Conservation (phyloP, 2,329 filamentous ascomycete genomes). For the Alternaria gansuensis region DNA sequence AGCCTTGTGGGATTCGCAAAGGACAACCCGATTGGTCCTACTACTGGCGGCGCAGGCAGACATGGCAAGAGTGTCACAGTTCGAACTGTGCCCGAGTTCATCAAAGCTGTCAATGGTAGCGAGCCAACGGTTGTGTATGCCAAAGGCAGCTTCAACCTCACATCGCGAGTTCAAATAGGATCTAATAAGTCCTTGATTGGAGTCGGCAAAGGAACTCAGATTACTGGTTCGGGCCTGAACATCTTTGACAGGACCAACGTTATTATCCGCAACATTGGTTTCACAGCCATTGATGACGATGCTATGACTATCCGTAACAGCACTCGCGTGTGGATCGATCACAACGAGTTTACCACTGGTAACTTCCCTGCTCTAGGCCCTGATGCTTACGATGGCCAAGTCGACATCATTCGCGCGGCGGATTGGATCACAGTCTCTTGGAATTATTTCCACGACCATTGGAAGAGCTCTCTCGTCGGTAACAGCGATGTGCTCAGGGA, state of each 20-base stretch:
- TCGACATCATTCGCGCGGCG: slow-evolving; percentile 69
- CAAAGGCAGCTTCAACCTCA: slow-evolving; percentile 55
- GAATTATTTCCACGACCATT: slow-evolving; percentile 66
- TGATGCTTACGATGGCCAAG: slow-evolving; percentile 70
- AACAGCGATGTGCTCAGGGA: slow-evolving; percentile 66
- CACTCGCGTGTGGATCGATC: slow-evolving; percentile 70
- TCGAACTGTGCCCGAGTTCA: slow-evolving; percentile 37
- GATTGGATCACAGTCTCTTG: slow-evolving; percentile 68
- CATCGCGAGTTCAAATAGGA: slow-evolving; percentile 56
- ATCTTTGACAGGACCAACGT: slow-evolving; percentile 66
- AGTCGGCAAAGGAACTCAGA: slow-evolving; percentile 54
- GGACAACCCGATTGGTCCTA: slow-evolving; percentile 47
- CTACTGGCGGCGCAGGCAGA: slow-evolving; percentile 45
- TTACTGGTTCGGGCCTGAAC: slow-evolving; percentile 60
- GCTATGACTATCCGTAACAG: slow-evolving; percentile 67
- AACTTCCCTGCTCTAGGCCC: slow-evolving; percentile 66
- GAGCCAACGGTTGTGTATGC: slow-evolving; percentile 55
- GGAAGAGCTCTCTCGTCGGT: slow-evolving; percentile 68
- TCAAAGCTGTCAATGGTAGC: slow-evolving; percentile 39
- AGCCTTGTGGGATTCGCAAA: slow-evolving; percentile 46
- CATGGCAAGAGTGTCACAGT: slow-evolving; percentile 43
- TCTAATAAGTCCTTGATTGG: slow-evolving; percentile 56
- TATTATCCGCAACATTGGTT: slow-evolving; percentile 70
- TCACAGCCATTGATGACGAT: slow-evolving; percentile 67
- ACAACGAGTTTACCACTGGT: slow-evolving; percentile 71